Evolutionary conservation across 495 filamentous ascomycete species (phyloP).

Genomic region (Penicillium fimorum): DNA sequence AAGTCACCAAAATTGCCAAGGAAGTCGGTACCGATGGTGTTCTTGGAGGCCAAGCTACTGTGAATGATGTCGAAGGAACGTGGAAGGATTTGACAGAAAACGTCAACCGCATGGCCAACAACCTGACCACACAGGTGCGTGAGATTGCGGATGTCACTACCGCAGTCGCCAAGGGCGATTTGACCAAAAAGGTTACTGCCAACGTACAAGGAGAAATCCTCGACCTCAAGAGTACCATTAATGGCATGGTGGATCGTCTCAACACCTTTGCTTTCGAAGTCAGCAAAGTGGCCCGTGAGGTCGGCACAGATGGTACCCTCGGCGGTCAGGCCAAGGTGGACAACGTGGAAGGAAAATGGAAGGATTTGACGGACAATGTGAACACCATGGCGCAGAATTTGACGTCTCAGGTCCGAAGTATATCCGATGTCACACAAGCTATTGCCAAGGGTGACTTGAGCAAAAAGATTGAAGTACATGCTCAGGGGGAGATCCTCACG

Average conservation of each 20-base stretch:
- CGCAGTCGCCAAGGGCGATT: constrained; percentile 89
- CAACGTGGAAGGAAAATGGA: constrained; percentile 99
- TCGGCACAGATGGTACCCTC: constrained; percentile 94
- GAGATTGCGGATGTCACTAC: constrained; percentile 98
- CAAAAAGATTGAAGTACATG: constrained; percentile 93
- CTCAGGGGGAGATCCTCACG: constrained; percentile 90
- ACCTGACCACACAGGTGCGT: constrained; percentile 95
- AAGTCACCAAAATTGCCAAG: constrained; percentile 96
- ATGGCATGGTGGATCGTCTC: constrained; percentile 97
- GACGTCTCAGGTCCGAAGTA: constrained; percentile 91
- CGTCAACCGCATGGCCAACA: constrained; percentile 99
- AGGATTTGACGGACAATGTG: constrained; percentile 91
- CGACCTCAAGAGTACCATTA: constrained; percentile 95
- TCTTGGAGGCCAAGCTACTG: constrained; percentile 92
- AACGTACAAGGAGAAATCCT: constrained; percentile 96
- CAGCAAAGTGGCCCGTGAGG: constrained; percentile 96
- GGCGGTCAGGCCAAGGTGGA: constrained; percentile 96
- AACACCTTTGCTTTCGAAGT: constrained; percentile 98
- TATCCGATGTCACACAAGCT: constrained; percentile 95
- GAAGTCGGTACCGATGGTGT: constrained; percentile 97
- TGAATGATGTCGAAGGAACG: constrained; percentile 95
- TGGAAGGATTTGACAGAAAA: constrained; percentile 98
- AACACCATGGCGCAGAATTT: constrained; percentile 92
- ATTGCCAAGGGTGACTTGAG: constrained; percentile 94
- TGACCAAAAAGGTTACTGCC: constrained; percentile 93